Evolutionary conservation across 169 alveolate species (phyloP).

Genomic region (Cyclospora cayetanensis): DNA sequence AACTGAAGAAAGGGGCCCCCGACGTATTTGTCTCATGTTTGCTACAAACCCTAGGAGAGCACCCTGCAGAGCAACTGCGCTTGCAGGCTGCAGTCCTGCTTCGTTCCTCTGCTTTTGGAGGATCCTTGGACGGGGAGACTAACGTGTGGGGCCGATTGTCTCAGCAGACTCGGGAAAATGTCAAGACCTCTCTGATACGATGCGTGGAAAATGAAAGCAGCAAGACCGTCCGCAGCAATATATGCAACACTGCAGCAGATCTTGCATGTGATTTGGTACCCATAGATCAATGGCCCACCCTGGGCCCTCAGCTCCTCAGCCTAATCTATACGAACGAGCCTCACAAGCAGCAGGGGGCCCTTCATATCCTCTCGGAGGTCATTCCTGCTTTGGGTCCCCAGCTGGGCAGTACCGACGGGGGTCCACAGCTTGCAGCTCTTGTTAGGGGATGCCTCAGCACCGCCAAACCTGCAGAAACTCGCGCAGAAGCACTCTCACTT

Average conservation of each 20-base stretch:
- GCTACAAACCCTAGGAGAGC: neutral
- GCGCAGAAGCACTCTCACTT: slow-evolving; percentile 44
- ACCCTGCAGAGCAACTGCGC: slow-evolving; percentile 26
- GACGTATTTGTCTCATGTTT: neutral
- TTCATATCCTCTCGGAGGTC: slow-evolving; percentile 11
- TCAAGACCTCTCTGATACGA: slow-evolving; percentile 1
- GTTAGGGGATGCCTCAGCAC: neutral
- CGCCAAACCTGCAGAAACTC: neutral
- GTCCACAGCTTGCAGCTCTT: neutral
- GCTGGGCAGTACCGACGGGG: neutral
- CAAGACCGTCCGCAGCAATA: slow-evolving; percentile 39
- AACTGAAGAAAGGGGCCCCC: neutral
- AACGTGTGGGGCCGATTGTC: slow-evolving; percentile 26
- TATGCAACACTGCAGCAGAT: slow-evolving; percentile 51
- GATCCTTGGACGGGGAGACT: slow-evolving; percentile 17
- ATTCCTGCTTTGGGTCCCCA: slow-evolving; percentile 15
- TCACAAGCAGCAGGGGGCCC: slow-evolving; percentile 45
- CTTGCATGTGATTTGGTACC: slow-evolving; percentile 53
- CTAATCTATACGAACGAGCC: neutral
- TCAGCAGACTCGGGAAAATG: neutral
- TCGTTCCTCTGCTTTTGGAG: slow-evolving; percentile 28
- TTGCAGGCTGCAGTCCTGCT: slow-evolving; percentile 55
- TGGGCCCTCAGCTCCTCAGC: slow-evolving; percentile 25
- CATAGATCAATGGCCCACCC: slow-evolving; percentile 37
- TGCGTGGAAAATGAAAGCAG: slow-evolving; percentile 2